Conservation (phyloP, 495 filamentous ascomycete genomes). For the Chaetomium fimeti region DNA sequence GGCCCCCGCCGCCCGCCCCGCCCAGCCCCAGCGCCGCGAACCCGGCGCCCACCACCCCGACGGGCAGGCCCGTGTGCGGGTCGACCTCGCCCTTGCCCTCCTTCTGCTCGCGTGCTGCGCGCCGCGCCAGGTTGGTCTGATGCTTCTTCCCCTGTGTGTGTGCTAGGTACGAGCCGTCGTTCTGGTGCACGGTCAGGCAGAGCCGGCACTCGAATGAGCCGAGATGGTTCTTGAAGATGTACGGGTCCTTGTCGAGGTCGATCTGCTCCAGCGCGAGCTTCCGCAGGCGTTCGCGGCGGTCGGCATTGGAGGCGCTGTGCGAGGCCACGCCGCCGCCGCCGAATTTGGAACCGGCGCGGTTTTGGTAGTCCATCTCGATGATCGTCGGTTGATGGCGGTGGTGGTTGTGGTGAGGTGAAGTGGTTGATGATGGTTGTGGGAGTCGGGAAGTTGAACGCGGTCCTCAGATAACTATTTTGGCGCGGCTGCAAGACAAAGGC, state of each 20-base stretch:
- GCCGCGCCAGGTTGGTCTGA: constrained; percentile 96
- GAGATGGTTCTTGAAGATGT: constrained; percentile 99
- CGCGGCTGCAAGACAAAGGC: background rate
- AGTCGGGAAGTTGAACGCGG: background rate
- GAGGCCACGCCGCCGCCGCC: constrained; percentile 96
- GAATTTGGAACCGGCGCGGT: constrained; percentile 96
- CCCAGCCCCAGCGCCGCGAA: constrained; percentile 45
- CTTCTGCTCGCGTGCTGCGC: constrained; percentile 89
- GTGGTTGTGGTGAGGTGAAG: background rate
- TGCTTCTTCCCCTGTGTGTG: constrained; percentile 99
- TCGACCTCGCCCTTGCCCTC: constrained; percentile 72
- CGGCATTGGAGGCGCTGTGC: constrained; percentile 87
- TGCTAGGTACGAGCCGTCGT: constrained; percentile 98
- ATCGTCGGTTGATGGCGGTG: background rate
- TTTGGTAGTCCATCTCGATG: constrained; percentile 64
- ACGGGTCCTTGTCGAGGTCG: constrained; percentile 98
- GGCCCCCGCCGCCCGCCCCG: constrained; percentile 44
- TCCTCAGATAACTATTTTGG: background rate
- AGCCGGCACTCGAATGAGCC: constrained; percentile 97
- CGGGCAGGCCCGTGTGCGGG: constrained; percentile 68
- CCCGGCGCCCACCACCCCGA: constrained; percentile 73
- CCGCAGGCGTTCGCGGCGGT: constrained; percentile 93
- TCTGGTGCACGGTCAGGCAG: constrained; percentile 98
- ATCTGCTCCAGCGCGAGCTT: constrained; percentile 98
- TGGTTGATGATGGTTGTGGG: background rate